phyloP scores from a whole-genome alignment of 768 basidiomycete genomes.

The Jaapia argillacea region DNA sequence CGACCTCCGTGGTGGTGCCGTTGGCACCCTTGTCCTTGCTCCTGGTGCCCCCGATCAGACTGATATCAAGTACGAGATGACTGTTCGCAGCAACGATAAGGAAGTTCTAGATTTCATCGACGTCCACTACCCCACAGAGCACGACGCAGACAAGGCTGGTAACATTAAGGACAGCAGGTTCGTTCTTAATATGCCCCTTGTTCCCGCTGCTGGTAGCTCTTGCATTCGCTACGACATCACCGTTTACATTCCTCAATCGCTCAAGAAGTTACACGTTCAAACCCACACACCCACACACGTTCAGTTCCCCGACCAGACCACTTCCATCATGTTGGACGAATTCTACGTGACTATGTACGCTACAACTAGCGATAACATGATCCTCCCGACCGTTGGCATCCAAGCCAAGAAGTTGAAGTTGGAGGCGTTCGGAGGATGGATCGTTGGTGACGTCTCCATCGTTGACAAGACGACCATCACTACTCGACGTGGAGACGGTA shows the following conservation, averaged over 20 bases:
- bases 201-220: constrained; percentile 10
- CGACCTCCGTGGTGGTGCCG: constrained; percentile 34
- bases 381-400: constrained; percentile 33
- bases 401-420: constrained; percentile 29
- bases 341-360: constrained; percentile 35
- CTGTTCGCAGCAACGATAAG: constrained; percentile 32
- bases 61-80: constrained; percentile 40
- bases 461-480: constrained; percentile 28
- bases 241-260: constrained; percentile 36
- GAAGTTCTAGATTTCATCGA: constrained; percentile 27
- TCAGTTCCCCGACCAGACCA: constrained; percentile 34
- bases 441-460: constrained; percentile 48
- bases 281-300: constrained; percentile 37
- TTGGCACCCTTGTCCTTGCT: constrained; percentile 39
- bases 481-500: constrained; percentile 42
- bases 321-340: constrained; percentile 27
- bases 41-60: constrained; percentile 27
- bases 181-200: constrained; percentile 26
- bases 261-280: constrained; percentile 37
- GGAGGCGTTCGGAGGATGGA: constrained; percentile 44
- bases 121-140: constrained; percentile 25
- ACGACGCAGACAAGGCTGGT: constrained; percentile 21
- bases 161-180: constrained; percentile 25
- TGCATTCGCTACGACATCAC: constrained; percentile 50
- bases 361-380: constrained; percentile 29